Base-by-base conservation (phyloP, 352 stramenopile species). In the Pythium sp. region DNA sequence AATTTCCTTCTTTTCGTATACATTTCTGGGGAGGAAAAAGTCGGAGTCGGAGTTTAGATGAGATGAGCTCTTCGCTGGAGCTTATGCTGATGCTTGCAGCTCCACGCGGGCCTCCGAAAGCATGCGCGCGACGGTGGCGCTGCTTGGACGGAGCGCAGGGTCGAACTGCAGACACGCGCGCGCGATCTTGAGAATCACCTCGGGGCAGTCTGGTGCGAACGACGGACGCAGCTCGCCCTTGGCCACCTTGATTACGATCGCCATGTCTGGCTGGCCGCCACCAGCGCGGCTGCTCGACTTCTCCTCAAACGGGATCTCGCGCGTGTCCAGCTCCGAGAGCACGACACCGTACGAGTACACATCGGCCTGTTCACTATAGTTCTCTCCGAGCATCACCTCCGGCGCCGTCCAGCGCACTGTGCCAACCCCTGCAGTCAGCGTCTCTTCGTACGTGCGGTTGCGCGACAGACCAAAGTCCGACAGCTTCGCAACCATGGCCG, bases 291-390 rank as follows among this genome's bases (percentile, higher is more conserved):
- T 92, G 68, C 75, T 85, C 71, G 84, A 89, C 73, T 94, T 91
- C 72, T 93, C 85, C 68, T 94, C 86, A 62, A 94, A 96, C 60
- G 88, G 88, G 62, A 96, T 94, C 76, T 93, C 86, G 54, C 81
- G 88, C 67, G 88, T 94, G 72, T 96, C 88, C 34, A 96, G 71
- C 68, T 96, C 88, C 51, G 80, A 92, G 28, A 96, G 79, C 67
- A 96, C 88, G 60, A 96, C 86, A 69, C 89, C 89, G 61, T 91
- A 96, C 73, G 89, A 95, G 82, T 94, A 96, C 57, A 96, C 84
- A 62, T 96, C 89, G 32, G 86, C 86, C 72, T 93, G 80, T 64
- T 95, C 89, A 34, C 79, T 89, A 76, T 95, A 95, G 73, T 94
- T 93, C 58, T 94, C 87, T 20, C 87, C 89, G 12, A 94, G 81